Percentiles rank a stretch among this genome's conserved stretches.
Evolutionary conservation across 768 basidiomycete species (phyloP).

Genomic region (Auricularia cornea): DNA sequence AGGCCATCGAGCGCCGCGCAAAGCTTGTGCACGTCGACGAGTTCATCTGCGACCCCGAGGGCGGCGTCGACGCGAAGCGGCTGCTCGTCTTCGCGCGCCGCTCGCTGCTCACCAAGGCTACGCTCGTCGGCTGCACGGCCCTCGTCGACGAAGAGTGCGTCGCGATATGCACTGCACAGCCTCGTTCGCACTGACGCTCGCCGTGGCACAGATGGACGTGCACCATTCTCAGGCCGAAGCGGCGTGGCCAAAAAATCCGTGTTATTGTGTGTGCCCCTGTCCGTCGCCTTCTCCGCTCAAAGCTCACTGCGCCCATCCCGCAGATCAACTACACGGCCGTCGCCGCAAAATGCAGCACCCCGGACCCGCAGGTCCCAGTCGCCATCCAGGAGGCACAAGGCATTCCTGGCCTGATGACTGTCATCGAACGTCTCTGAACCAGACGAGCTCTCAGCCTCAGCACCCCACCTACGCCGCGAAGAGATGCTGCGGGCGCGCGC

Average conservation of each 20-base stretch:
- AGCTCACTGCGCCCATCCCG: conserved; percentile 1
- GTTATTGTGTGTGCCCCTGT: conserved; percentile 42
- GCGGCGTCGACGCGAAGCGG: conserved; percentile 27
- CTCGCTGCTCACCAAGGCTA: conserved; percentile 42
- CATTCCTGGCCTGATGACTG: conserved; percentile 71
- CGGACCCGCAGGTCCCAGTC: conserved; percentile 56
- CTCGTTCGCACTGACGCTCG: conserved; percentile 12
- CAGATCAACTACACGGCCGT: conserved; percentile 58
- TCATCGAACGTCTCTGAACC: conserved; percentile 29
- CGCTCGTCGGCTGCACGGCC: conserved; percentile 44
- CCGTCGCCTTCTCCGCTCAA: not conserved
- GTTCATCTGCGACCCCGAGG: conserved; percentile 9
- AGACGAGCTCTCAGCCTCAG: not conserved
- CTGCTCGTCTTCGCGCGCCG: conserved; percentile 50
- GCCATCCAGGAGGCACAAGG: conserved; percentile 50
- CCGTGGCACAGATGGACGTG: conserved; percentile 49
- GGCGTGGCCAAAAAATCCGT: conserved; percentile 33
- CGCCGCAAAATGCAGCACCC: conserved; percentile 41
- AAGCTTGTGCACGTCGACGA: not conserved
- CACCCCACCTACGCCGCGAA: too few species aligned
- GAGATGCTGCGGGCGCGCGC: too few species aligned
- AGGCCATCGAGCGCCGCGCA: not conserved
- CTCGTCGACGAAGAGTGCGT: conserved; percentile 66
- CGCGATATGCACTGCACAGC: conserved; percentile 6
- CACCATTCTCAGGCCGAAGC: conserved; percentile 47